Evolutionary conservation across 257 asterid species (phyloP).

Genomic region (Solanum bulbocastanum): DNA sequence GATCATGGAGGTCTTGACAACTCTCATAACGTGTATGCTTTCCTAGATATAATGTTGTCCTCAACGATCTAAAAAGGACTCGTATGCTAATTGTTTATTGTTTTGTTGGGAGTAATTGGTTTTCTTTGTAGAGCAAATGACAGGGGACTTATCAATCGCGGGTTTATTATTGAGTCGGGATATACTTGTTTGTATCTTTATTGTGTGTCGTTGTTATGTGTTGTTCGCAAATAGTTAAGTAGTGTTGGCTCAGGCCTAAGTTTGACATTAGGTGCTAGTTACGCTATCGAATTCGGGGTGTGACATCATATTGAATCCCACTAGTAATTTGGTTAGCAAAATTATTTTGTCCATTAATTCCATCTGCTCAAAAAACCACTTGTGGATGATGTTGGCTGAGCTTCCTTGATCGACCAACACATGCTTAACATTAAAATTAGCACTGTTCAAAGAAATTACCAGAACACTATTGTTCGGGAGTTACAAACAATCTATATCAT

Average conservation of each 20-base stretch:
- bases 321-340: not conserved
- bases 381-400: not conserved
- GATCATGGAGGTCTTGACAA: not conserved
- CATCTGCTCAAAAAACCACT: not conserved
- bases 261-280: not conserved
- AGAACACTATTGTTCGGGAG: not conserved
- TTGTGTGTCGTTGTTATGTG: not conserved
- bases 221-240: too few relatives aligned
- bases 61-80: too few relatives aligned
- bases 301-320: not conserved
- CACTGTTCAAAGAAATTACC: not conserved
- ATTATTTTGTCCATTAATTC: too few relatives aligned
- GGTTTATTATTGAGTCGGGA: not conserved
- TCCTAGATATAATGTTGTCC: not conserved
- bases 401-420: not conserved
- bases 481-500: not conserved
- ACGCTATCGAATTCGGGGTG: not conserved
- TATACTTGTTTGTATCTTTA: not conserved
- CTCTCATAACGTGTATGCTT: too few relatives aligned
- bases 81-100: not conserved
- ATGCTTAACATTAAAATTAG: not conserved
- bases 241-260: not conserved
- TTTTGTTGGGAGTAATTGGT: not conserved
- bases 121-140: not conserved
- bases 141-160: fast-evolving